These are phyloP conservation scores for Hymenoscyphus salicellus DNA, from an alignment of 2,329 filamentous ascomycete species.

Conservation along the genomic window DNA sequence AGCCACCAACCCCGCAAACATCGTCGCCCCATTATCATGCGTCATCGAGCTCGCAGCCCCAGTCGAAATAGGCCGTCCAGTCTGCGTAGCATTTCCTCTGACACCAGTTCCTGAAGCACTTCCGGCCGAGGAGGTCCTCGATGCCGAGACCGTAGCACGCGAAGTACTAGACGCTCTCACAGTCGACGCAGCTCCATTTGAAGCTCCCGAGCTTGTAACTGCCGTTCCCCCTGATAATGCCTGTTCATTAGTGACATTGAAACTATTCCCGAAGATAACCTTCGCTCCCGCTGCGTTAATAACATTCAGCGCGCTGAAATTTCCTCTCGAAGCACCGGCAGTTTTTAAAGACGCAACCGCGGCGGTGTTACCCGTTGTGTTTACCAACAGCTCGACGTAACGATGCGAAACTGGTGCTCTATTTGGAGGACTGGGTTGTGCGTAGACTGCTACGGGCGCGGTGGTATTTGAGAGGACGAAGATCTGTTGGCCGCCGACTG, in stretches of 20 bases:
- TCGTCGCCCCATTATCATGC: constrained; percentile 7
- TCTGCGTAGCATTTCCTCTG: neutral
- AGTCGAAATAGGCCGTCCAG: constrained; percentile 2
- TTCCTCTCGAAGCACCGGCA: constrained; percentile 15
- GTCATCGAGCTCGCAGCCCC: constrained; percentile 3
- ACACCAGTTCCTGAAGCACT: neutral
- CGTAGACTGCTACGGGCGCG: constrained; percentile 27
- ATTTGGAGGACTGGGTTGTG: constrained; percentile 28
- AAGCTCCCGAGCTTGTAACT: neutral
- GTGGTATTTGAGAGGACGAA: constrained; percentile 26
- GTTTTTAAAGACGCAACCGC: constrained; percentile 10
- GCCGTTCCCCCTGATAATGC: neutral
- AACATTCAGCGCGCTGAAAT: constrained; percentile 24
- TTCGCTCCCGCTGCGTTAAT: constrained; percentile 19
- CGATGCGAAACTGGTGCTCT: constrained; percentile 28
- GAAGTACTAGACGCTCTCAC: neutral
- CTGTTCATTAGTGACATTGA: constrained; percentile 28
- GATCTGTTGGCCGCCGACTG: constrained; percentile 24
- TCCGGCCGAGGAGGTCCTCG: neutral
- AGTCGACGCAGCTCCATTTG: neutral
- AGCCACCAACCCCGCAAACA: constrained; percentile 21
- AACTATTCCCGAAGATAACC: constrained; percentile 26
- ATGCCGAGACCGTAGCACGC: neutral
- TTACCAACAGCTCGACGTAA: constrained; percentile 31
- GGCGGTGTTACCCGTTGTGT: constrained; percentile 23